Conservation (phyloP, 441 rosid genomes). For the Arabidopsis lyrata region DNA sequence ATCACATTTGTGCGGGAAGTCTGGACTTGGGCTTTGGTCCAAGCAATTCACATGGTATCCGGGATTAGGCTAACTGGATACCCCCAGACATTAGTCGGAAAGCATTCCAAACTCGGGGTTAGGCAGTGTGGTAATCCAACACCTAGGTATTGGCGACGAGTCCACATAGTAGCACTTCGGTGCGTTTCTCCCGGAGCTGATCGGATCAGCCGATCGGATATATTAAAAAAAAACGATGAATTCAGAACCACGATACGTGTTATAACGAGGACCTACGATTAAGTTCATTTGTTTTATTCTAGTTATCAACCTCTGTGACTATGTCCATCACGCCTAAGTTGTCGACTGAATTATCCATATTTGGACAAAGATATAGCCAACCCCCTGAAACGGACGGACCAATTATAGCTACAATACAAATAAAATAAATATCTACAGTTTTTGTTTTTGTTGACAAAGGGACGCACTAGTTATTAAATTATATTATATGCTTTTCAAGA, state of each 20-base stretch:
- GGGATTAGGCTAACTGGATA: too few relatives aligned
- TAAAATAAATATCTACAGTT: neutral
- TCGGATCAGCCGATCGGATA: too few relatives aligned
- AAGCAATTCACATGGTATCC: too few relatives aligned
- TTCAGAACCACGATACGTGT: neutral
- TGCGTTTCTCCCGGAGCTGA: too few relatives aligned
- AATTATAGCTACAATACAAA: neutral
- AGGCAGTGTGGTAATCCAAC: too few relatives aligned
- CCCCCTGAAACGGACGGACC: neutral
- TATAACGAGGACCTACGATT: neutral
- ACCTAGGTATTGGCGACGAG: too few relatives aligned
- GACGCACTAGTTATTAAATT: neutral
- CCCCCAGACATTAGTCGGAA: too few relatives aligned
- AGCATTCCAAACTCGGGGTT: too few relatives aligned
- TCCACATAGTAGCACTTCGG: too few relatives aligned
- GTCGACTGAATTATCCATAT: neutral
- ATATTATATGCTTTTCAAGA: neutral
- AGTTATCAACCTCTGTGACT: neutral
- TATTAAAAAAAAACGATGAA: too few relatives aligned
- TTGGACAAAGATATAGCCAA: neutral
- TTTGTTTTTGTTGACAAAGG: neutral
- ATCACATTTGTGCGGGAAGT: too few relatives aligned
- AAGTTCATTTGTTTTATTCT: neutral
- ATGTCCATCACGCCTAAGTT: neutral
- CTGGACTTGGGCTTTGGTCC: too few relatives aligned